phyloP scores from a whole-genome alignment of 352 stramenopile genomes.

The Globisporangium heterothallicum region DNA sequence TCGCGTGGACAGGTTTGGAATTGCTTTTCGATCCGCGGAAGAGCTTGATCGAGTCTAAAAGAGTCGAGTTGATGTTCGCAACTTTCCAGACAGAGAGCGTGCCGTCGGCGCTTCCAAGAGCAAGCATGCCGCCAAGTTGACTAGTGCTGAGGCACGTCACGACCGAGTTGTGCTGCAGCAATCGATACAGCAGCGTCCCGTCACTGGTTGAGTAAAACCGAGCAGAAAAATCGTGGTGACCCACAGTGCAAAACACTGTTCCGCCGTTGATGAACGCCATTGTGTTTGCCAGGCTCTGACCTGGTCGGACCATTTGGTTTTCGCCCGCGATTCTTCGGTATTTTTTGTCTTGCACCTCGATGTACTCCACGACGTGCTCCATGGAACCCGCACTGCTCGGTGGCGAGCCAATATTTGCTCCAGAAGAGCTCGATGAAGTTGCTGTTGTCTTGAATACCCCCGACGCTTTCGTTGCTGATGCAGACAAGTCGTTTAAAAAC shows the following conservation, averaged over 20 bases:
- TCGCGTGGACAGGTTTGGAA: constrained; percentile 59
- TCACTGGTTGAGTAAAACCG: constrained; percentile 71
- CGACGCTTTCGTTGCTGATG: constrained; percentile 31
- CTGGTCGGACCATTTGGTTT: constrained; percentile 24
- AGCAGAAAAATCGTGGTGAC: constrained; percentile 71
- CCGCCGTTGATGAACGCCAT: constrained; percentile 53
- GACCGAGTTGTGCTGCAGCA: constrained; percentile 67
- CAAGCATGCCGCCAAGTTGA: constrained; percentile 37
- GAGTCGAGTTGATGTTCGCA: constrained; percentile 49
- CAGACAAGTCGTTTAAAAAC: constrained; percentile 39
- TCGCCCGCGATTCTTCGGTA: constrained; percentile 47
- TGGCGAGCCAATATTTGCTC: background rate
- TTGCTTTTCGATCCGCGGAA: constrained; percentile 49
- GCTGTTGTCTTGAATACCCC: constrained; percentile 34
- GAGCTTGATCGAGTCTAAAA: constrained; percentile 74
- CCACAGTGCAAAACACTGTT: constrained; percentile 55
- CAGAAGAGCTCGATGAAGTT: background rate
- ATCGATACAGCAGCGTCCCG: constrained; percentile 58
- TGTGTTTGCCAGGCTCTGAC: constrained; percentile 12
- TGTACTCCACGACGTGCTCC: constrained; percentile 29
- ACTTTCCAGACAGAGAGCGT: constrained; percentile 83
- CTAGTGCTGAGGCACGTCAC: constrained; percentile 62
- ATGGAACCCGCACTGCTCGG: constrained; percentile 3
- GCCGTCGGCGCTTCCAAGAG: constrained; percentile 55
- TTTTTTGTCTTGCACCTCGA: constrained; percentile 69